Evolutionary conservation across 345 rosid species (phyloP), one percentile per base, ranked within the genome.

Genomic region (Raphanus raphanistrum): DNA sequence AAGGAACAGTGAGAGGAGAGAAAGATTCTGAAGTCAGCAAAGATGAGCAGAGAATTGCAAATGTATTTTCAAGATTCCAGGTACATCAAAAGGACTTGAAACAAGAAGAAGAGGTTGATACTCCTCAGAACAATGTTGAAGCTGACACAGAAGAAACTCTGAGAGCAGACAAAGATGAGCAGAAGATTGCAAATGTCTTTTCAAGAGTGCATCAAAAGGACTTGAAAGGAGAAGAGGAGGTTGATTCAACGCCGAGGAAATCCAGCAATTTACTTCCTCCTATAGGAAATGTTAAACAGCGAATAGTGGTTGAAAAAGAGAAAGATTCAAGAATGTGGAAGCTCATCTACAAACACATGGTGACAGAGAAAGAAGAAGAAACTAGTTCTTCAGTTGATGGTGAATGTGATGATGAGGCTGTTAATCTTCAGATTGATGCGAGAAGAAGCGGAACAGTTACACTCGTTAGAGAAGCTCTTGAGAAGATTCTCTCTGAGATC

Each of bases 381-480:
- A 80, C 67, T 48, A 86, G 81, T 62, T 70, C 81, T 62, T 70
- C 81, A 66, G 64, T 55, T 35, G 80, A 31, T 35, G 52, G n/a
- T 60, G 66, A 35, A 21, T 79, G 69, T 68, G 87, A 82, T 76
- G 83, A 76, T 29, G 83, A 79, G 6, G 81, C 70, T 79, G 79
- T 29, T 41, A 50, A 45, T 70, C 75, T n/a, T 59, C 79, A 82
- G 75, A 65, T 58, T 76, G 86, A 82, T 76, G 79, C 80, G 6
- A 76, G 79, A 78, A 86, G 85, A 73, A 79, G 76, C 2, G 86
- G 86, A 73, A 96, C 92, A 35, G 76, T 92, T 77, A 87, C 85
- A 78, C 76, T 91, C 68, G 90, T 95, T 57, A 86, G 85, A 82
- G 93, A 88, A 85, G 98, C 97, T 11, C 86, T 95, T 28, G 92